These are phyloP conservation scores for Mucor sp. DNA, from an alignment of 371 early-diverging fungal genomes.

Conservation along the genomic window DNA sequence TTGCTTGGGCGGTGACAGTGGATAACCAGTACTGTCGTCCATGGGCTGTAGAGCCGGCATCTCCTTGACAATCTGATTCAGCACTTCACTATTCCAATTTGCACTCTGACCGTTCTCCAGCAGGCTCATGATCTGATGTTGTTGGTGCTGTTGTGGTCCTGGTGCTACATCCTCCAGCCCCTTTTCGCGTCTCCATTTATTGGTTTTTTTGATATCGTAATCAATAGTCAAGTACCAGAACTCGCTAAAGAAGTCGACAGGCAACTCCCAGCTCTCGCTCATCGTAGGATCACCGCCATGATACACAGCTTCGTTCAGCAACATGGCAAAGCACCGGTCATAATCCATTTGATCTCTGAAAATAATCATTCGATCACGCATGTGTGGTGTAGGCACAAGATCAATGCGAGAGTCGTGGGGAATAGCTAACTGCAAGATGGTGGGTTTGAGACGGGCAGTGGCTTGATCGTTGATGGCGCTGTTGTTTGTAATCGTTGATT, in stretches of 20 bases:
- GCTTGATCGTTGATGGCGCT: slow-evolving; percentile 38
- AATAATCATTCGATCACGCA: slow-evolving; percentile 64
- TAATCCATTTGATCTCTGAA: slow-evolving; percentile 58
- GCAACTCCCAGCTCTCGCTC: slow-evolving; percentile 60
- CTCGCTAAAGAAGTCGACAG: slow-evolving; percentile 55
- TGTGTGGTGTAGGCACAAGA: slow-evolving; percentile 57
- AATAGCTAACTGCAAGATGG: slow-evolving; percentile 46
- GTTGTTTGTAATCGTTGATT: slow-evolving; percentile 34
- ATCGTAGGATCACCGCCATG: slow-evolving; percentile 64
- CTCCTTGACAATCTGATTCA: slow-evolving; percentile 9
- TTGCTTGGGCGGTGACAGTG: slow-evolving; percentile 1
- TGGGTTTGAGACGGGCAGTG: slow-evolving; percentile 34
- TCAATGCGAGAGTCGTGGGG: slow-evolving; percentile 66
- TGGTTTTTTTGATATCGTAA: slow-evolving; percentile 38
- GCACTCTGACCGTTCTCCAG: neutral
- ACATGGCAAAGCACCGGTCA: slow-evolving; percentile 56
- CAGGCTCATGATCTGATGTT: neutral
- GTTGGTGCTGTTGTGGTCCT: neutral
- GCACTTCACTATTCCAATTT: slow-evolving; percentile 11
- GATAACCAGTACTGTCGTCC: slow-evolving; percentile 1
- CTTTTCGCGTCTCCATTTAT: slow-evolving; percentile 41
- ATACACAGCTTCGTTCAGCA: slow-evolving; percentile 51
- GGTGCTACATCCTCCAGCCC: slow-evolving; percentile 54
- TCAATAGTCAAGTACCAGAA: slow-evolving; percentile 51
- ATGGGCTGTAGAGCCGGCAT: slow-evolving; percentile 15